Evolutionary conservation across 1,284 basidiomycete genomes (phyloP).

Genomic region (Malassezia pachydermatis): DNA sequence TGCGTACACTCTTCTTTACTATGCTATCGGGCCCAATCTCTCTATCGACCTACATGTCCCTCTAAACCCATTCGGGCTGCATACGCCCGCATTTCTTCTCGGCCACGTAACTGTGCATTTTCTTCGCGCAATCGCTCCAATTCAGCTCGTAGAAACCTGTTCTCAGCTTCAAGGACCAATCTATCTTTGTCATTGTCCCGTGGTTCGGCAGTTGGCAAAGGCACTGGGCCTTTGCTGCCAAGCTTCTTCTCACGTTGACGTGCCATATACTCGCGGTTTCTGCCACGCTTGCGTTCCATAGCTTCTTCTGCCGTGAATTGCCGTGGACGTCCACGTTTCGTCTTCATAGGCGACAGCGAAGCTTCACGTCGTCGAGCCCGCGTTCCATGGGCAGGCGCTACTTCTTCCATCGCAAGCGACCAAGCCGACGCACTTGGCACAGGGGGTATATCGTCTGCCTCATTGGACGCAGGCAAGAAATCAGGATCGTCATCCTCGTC

Average conservation of each 20-base stretch:
- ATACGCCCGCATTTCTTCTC: slow-evolving; percentile 23
- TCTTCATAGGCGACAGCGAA: not conserved
- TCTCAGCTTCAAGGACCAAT: slow-evolving; percentile 31
- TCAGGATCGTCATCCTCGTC: slow-evolving; percentile 38
- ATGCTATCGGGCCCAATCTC: no score
- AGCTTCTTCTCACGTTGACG: slow-evolving; percentile 12
- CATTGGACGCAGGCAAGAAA: slow-evolving; percentile 26
- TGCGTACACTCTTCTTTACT: no score
- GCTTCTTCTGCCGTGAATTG: slow-evolving; percentile 16
- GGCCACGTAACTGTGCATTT: slow-evolving; percentile 31
- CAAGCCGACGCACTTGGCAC: slow-evolving; percentile 30
- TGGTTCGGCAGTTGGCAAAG: slow-evolving; percentile 19
- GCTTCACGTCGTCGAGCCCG: not conserved
- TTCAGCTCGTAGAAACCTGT: slow-evolving; percentile 30
- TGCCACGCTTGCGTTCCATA: slow-evolving; percentile 13
- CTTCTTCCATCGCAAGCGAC: slow-evolving; percentile 30
- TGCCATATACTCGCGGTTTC: slow-evolving; percentile 15
- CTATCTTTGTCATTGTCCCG: slow-evolving; percentile 1
- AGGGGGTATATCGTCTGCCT: slow-evolving; percentile 26
- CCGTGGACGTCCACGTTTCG: slow-evolving; percentile 5
- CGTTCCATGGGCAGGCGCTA: slow-evolving; percentile 18
- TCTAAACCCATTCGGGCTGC: slow-evolving; percentile 14
- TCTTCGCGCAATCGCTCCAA: slow-evolving; percentile 32
- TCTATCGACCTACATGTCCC: no score
- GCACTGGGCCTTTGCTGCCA: slow-evolving; percentile 17